Conservation (phyloP, 1,284 basidiomycete genomes). For the Mycena citricolor region DNA sequence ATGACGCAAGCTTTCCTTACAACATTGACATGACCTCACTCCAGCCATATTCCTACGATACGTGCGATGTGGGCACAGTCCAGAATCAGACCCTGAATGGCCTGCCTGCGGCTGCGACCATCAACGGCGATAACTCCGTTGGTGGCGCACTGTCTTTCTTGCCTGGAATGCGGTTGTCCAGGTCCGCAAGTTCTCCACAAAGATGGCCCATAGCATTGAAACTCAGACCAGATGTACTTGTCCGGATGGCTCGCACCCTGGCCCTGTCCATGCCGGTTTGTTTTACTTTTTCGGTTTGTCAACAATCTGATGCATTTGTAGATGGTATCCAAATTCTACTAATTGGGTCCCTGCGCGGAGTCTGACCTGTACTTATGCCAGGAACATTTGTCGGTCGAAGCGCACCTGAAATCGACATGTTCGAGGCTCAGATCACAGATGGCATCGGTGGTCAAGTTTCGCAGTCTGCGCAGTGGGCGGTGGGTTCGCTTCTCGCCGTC, state of each 20-base stretch:
- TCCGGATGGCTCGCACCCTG: slow-evolving; percentile 71
- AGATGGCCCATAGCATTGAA: no score
- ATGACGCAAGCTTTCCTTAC: not conserved
- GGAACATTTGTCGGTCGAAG: slow-evolving; percentile 72
- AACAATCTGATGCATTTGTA: no score
- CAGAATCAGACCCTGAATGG: slow-evolving; percentile 56
- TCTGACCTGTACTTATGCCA: no score
- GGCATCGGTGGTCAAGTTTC: slow-evolving; percentile 55
- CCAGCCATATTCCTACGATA: slow-evolving; percentile 35
- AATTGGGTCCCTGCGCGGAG: no score
- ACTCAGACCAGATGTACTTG: slow-evolving; percentile 88
- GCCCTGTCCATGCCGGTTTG: slow-evolving; percentile 59
- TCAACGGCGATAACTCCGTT: slow-evolving; percentile 47
- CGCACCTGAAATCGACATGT: slow-evolving; percentile 74
- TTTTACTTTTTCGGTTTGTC: no score
- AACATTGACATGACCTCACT: slow-evolving; percentile 4
- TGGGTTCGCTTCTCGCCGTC: slow-evolving; percentile 36
- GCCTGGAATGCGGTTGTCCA: slow-evolving; percentile 77
- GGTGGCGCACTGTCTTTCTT: slow-evolving; percentile 56
- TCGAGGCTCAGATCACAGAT: slow-evolving; percentile 28
- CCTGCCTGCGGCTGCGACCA: slow-evolving; percentile 39
- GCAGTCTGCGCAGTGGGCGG: slow-evolving; percentile 72
- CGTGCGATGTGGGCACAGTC: slow-evolving; percentile 72
- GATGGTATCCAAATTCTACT: no score
- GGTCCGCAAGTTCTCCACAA: no score